Evolutionary conservation across 1,284 basidiomycete species (phyloP).

Genomic region (Hypsizygus ulmarius): DNA sequence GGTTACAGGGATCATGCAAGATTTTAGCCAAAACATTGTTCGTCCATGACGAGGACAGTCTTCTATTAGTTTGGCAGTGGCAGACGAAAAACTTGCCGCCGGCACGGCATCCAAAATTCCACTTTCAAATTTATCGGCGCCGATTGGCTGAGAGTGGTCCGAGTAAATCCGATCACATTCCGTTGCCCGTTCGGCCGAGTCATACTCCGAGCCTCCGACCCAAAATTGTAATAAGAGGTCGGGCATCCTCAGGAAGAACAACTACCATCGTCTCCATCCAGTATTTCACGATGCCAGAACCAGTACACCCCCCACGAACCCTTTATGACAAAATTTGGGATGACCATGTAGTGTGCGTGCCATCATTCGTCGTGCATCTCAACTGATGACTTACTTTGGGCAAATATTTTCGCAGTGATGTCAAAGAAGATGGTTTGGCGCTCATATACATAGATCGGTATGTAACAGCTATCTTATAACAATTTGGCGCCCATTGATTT

Average conservation of each 20-base stretch:
- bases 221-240: constrained; percentile 11
- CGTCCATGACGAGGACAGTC: constrained; percentile 10
- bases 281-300: constrained; percentile 48
- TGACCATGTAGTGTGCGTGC: constrained; percentile 84
- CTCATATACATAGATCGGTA: constrained; percentile 93
- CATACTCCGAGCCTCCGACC: constrained; percentile 7
- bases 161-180: constrained; percentile 10
- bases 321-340: constrained; percentile 97
- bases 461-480: constrained; percentile 16
- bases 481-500: constrained; percentile 10
- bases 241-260: neutral
- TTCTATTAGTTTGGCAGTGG: too few relatives aligned
- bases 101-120: too few relatives aligned
- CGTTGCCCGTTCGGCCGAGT: constrained; percentile 12
- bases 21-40: constrained; percentile 19
- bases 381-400: constrained; percentile 16
- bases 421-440: constrained; percentile 80
- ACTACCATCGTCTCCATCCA: neutral
- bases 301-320: constrained; percentile 66
- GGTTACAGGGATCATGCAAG: constrained; percentile 15
- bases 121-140: constrained; percentile 12
- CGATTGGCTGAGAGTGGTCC: constrained; percentile 14
- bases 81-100: too few relatives aligned
- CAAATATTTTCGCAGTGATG: too few relatives aligned
- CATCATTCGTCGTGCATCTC: constrained; percentile 10